Evolutionary conservation across 2,329 filamentous ascomycete species (phyloP).

Genomic region (Phyllosticta citrichinensis): DNA sequence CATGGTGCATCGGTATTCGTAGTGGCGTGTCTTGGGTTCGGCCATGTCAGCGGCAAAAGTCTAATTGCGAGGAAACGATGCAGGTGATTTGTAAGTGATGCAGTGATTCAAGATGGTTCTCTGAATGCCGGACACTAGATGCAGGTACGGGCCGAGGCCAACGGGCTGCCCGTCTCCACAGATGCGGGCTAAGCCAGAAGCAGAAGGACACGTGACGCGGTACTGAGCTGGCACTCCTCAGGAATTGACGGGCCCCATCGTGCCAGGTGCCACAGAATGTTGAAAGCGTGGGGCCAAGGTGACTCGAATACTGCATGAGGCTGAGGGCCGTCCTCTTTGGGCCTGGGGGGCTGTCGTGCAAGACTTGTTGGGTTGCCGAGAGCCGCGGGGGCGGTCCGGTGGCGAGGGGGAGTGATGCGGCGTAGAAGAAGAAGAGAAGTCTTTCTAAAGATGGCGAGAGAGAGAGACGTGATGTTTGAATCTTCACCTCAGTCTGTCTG

Average conservation of each 20-base stretch:
- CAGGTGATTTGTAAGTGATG: neutral
- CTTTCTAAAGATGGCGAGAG: no score
- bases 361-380: neutral
- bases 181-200: neutral
- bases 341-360: conserved; percentile 3
- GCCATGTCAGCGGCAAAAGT: no score
- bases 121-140: neutral
- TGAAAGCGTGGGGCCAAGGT: neutral
- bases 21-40: no score
- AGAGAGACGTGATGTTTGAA: no score
- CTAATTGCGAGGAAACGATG: neutral
- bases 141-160: neutral
- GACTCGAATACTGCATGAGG: conserved; percentile 8
- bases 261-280: neutral
- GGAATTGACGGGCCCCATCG: neutral
- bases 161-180: neutral
- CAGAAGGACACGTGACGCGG: neutral
- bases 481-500: neutral
- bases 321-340: conserved; percentile 7
- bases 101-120: neutral
- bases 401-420: neutral
- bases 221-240: neutral
- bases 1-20: neutral
- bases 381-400: neutral
- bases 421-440: no score